These are phyloP conservation scores for Penicillium cosmopolitanum DNA, from an alignment of 495 filamentous ascomycete species.

Conservation along the genomic window DNA sequence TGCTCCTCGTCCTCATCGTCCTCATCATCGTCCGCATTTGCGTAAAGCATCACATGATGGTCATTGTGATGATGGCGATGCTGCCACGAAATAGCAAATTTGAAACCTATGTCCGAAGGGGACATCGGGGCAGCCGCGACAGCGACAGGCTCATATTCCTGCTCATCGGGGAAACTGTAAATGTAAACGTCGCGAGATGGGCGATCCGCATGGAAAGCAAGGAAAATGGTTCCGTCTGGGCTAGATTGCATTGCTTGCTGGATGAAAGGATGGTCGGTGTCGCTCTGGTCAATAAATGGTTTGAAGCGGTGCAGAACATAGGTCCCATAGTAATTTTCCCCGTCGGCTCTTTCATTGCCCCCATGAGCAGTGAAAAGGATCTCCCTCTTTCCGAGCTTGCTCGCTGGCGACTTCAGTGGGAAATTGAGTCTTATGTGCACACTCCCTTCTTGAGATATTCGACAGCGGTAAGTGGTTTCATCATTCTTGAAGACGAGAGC, in stretches of 20 bases:
- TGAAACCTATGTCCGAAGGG: neutral
- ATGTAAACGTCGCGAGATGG: conserved; percentile 20
- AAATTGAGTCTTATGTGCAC: conserved; percentile 2
- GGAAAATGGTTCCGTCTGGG: conserved; percentile 29
- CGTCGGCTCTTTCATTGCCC: neutral
- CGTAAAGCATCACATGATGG: conserved; percentile 38
- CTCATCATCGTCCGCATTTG: neutral
- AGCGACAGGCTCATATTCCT: conserved; percentile 36
- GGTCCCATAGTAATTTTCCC: conserved; percentile 19
- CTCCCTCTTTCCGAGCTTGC: conserved; percentile 30
- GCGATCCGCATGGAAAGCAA: conserved; percentile 29
- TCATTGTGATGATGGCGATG: conserved; percentile 27
- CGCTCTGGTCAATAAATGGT: conserved; percentile 30
- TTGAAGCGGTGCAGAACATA: conserved; percentile 40
- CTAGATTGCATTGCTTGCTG: conserved; percentile 34
- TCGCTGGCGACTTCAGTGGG: conserved; percentile 26
- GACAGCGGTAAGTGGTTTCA: conserved; percentile 28
- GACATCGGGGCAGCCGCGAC: conserved; percentile 23
- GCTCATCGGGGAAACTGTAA: conserved; percentile 37
- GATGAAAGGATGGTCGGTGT: conserved; percentile 41
- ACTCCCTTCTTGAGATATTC: neutral
- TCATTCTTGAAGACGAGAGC: conserved; percentile 34
- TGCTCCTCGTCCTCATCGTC: neutral
- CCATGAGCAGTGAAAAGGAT: conserved; percentile 37
- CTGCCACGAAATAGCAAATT: conserved; percentile 50